Evolutionary conservation across 805 yeast genomes (phyloP), one percentile per base, ranked within the genome.

Genomic region (Lipomyces yamadae): DNA sequence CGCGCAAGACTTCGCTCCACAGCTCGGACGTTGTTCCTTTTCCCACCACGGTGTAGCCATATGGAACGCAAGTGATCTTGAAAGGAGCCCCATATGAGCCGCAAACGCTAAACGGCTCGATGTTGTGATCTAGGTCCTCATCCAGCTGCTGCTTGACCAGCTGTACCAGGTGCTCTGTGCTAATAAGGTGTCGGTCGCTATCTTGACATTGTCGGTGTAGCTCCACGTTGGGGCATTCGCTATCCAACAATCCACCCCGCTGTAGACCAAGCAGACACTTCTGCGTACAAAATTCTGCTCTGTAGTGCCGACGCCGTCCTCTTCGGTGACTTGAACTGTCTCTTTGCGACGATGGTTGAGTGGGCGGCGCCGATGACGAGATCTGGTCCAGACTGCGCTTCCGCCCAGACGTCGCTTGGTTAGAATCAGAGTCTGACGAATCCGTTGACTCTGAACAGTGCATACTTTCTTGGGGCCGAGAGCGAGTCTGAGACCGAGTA

Each of bases 1-100:
- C 55, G 33, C 55, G 55, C 33, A 32, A 52, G 32, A 24, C 33
- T n/a, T 29, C 55, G 6, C n/a, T 52, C 55, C 55, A 52, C 15
- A 52, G 8, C 52, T 45, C 11, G 4, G 18, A 7, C 4, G 55
- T 15, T 30, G 55, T 7, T 7, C 55, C 55, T 15, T 52, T 52
- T 6, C 55, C 55, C 1, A 52, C 24, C 24, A 52, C 55, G n/a
- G 55, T 52, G n/a, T 52, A 52, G n/a, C 55, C 24, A 52, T 7
- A 52, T 15, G 30, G n/a, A 5, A 15, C 24, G 15, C 8, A 8
- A 37, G 13, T 37, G 45, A 37, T 8, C 13, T 37, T 37, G 15
- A 37, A 37, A 4, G 45, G 45, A 8, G 45, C 45, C 1, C 45
- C 45, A 11, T 7, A 37, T 15, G 45, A 11, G 15, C 45, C 45